A percentile compares a stretch with the other conserved stretches of the same genome.
Evolutionary conservation across 148 eudicot species (phyloP).

Genomic region (Agrostemma githago): DNA sequence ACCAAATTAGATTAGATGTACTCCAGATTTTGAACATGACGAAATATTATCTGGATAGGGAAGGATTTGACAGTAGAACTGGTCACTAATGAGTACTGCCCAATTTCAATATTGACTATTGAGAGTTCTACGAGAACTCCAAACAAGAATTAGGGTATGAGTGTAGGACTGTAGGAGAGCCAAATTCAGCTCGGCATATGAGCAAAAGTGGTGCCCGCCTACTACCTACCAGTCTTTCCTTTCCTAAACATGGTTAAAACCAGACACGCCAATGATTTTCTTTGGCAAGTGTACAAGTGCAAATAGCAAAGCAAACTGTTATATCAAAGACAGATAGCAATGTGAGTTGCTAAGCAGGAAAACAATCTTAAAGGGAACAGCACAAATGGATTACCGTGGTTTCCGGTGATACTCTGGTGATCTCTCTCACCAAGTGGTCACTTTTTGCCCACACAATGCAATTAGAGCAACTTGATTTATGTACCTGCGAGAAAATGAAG

Average conservation of each 20-base stretch:
- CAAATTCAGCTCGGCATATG: background rate
- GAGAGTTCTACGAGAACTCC: too few relatives aligned
- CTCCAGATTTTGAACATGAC: background rate
- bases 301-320: background rate
- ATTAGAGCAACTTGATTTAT: conserved; percentile 60
- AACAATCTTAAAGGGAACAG: background rate
- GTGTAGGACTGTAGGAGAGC: background rate
- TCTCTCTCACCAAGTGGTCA: conserved; percentile 69
- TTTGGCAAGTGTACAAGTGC: background rate
- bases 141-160: background rate
- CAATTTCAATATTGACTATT: background rate
- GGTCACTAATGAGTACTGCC: background rate
- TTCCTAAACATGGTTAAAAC: background rate
- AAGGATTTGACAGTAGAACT: too few relatives aligned
- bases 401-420: conserved; percentile 49
- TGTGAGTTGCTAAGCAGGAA: background rate
- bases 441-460: conserved; percentile 96
- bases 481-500: conserved; percentile 45
- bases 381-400: conserved; percentile 37
- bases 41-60: background rate
- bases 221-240: background rate
- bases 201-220: background rate
- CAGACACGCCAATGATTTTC: conserved; percentile 4
- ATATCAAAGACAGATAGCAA: background rate
- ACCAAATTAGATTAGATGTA: background rate